Base-by-base conservation (phyloP, 768 basidiomycete genomes). In the Clathrus columnatus region DNA sequence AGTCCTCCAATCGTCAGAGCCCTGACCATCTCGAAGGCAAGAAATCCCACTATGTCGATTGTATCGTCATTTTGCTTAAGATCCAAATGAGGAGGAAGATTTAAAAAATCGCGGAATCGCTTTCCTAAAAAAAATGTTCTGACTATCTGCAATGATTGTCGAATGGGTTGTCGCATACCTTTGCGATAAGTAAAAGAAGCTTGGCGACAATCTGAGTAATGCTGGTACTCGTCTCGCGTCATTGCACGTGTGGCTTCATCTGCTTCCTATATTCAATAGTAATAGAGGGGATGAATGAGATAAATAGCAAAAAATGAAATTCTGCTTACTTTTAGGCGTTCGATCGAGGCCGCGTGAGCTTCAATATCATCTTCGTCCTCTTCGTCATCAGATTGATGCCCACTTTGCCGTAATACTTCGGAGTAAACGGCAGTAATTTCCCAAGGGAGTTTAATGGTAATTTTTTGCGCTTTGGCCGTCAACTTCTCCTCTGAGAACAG, bases 161-260 rank as follows among this genome's bases (percentile, higher is more conserved):
- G 18, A 20, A 27, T n/a, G 41, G 5, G 32, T 20, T 52, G n/a
- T 23, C 36, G 68, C 72, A 28, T 45, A 90, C 93, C 87, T 84
- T 97, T 98, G 52, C 93, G 84, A 68, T 94, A 96, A 0, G 94
- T 96, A 68, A 97, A 98, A 16, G 91, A 91, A 0, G 94, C 94
- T 68, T 96, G 94, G 57, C 94, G 81, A 71, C 93, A 96, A 67
- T 95, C 92, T 2, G 93, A 93, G 66, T 96, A 96, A 65, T 93
- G 92, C 57, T 94, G 88, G 67, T 97, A 98, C 63, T 97, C 91
- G 67, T 97, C 94, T 62, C 89, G 79, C 7, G 92, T 94, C 94
- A 97, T 98, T 70, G 91, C 83, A 45, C 90, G 79, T 1, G 94
- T 97, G 10, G 91, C 86, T 60, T 93, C 91, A 69, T 98, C 94